Conservation (phyloP, 768 basidiomycete genomes). For the Boletus subparvulus region DNA sequence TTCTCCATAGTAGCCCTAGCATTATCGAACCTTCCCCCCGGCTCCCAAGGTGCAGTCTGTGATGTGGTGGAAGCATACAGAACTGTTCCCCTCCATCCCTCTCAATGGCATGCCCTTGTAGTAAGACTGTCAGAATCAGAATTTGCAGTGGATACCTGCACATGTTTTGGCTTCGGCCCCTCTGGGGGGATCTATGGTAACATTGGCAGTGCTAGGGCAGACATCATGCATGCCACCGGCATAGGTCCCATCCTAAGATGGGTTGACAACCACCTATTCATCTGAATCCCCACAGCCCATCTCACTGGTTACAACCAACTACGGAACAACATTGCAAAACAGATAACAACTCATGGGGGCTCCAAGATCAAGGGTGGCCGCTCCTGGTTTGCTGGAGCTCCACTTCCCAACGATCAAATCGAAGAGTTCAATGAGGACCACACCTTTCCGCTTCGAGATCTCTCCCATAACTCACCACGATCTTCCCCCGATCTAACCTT, state of each 20-base stretch:
- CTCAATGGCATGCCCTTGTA: constrained; percentile 39
- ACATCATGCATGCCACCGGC: constrained; percentile 10
- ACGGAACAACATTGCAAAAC: background rate
- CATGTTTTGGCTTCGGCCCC: constrained; percentile 26
- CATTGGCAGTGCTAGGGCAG: constrained; percentile 23
- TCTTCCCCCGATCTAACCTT: no score
- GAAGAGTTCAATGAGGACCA: no score
- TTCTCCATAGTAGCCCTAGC: background rate
- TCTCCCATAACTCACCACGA: no score
- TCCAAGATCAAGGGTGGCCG: no score
- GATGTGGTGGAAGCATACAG: background rate
- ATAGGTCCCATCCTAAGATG: constrained; percentile 26
- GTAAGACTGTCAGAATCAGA: constrained; percentile 13
- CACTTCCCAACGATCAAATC: no score
- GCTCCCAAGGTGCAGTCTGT: background rate
- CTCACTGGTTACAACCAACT: no score
- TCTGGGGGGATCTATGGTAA: constrained; percentile 27
- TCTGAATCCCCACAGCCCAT: background rate
- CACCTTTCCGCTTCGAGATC: no score
- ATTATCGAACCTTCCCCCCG: accelerated
- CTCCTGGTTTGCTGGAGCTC: no score
- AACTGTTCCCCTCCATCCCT: constrained; percentile 28
- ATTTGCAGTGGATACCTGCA: constrained; percentile 2
- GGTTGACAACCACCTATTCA: constrained; percentile 37
- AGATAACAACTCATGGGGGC: background rate